phyloP scores from a whole-genome alignment of 2,329 filamentous ascomycete species.

The Cladosporium sp. region DNA sequence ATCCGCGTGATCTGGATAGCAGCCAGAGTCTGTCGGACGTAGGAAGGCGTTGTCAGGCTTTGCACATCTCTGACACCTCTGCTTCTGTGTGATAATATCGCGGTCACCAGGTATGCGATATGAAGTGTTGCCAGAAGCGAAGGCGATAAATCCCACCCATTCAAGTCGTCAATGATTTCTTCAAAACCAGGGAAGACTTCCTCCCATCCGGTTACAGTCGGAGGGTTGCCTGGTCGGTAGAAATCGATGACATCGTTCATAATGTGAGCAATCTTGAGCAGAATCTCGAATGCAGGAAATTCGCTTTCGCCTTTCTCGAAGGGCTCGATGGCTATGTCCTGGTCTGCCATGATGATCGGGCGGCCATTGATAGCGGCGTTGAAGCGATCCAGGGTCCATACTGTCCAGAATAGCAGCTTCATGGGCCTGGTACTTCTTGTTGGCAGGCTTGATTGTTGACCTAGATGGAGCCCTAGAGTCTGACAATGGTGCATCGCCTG shows the following conservation, averaged over 20 bases:
- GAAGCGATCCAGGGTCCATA: slow-evolving; percentile 51
- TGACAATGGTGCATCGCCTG: slow-evolving; percentile 53
- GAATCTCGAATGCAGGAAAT: slow-evolving; percentile 50
- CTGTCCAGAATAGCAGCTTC: slow-evolving; percentile 51
- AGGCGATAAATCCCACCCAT: slow-evolving; percentile 40
- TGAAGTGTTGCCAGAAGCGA: slow-evolving; percentile 51
- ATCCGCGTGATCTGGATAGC: slow-evolving; percentile 54
- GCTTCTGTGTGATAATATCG: slow-evolving; percentile 58
- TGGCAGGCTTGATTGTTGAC: slow-evolving; percentile 28
- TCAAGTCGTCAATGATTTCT: slow-evolving; percentile 43
- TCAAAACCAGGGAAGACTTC: slow-evolving; percentile 49
- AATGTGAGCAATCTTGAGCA: slow-evolving; percentile 46
- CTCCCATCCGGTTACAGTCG: slow-evolving; percentile 49
- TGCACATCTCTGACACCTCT: slow-evolving; percentile 42
- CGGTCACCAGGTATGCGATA: slow-evolving; percentile 58
- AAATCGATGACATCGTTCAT: slow-evolving; percentile 50
- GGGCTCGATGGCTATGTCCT: slow-evolving; percentile 47
- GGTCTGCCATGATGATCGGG: slow-evolving; percentile 50
- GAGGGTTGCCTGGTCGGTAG: slow-evolving; percentile 46
- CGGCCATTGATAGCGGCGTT: slow-evolving; percentile 50
- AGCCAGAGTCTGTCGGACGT: slow-evolving; percentile 56
- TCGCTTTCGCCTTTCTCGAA: slow-evolving; percentile 45
- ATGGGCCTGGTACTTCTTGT: slow-evolving; percentile 35
- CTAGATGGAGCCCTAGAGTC: slow-evolving; percentile 50
- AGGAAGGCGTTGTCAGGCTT: slow-evolving; percentile 47